Percentiles rank a stretch among this genome's conserved stretches.
Evolutionary conservation across 192 early-diverging fungal species (phyloP).

Genomic region (Coemansia erecta): DNA sequence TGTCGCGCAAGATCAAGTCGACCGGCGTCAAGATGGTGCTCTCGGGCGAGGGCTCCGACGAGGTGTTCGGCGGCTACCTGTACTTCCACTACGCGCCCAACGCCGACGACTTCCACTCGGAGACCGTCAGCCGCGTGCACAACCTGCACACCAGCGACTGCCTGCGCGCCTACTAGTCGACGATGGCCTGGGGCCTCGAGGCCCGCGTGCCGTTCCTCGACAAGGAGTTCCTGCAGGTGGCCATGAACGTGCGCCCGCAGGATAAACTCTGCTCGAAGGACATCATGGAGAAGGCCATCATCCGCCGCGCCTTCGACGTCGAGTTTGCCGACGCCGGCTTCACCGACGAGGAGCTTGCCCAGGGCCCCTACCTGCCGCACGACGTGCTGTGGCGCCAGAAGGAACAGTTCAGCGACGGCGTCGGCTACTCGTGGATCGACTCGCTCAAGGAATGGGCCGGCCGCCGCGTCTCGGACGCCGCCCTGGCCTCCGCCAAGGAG

Average conservation of each 20-base stretch:
- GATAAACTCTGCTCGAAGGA: conserved; percentile 78
- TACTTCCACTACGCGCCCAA: conserved; percentile 95
- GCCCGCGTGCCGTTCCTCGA: conserved; percentile 98
- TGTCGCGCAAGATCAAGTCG: conserved; percentile 97
- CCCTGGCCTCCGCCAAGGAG: conserved; percentile 63
- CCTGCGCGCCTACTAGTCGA: conserved; percentile 98
- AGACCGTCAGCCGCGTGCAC: conserved; percentile 89
- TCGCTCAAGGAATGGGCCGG: conserved; percentile 77
- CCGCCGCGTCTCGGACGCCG: conserved; percentile 71
- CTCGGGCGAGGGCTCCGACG: conserved; percentile 94
- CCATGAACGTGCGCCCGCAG: conserved; percentile 83
- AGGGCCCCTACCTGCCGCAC: conserved; percentile 80
- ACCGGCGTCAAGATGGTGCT: conserved; percentile 99
- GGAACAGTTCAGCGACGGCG: conserved; percentile 99
- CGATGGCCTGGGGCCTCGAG: conserved; percentile 99
- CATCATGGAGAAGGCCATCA: conserved; percentile 90
- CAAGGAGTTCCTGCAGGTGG: conserved; percentile 85
- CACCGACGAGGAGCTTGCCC: conserved; percentile 40
- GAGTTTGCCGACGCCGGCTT: conserved; percentile 64
- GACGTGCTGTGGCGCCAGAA: conserved; percentile 97
- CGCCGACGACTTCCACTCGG: conserved; percentile 80
- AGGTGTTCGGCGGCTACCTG: conserved; percentile 97
- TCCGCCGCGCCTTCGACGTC: conserved; percentile 95
- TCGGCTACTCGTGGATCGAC: conserved; percentile 98
- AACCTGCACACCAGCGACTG: conserved; percentile 96